Conservation (phyloP, 495 filamentous ascomycete genomes). For the Hyaloscypha variabilis region DNA sequence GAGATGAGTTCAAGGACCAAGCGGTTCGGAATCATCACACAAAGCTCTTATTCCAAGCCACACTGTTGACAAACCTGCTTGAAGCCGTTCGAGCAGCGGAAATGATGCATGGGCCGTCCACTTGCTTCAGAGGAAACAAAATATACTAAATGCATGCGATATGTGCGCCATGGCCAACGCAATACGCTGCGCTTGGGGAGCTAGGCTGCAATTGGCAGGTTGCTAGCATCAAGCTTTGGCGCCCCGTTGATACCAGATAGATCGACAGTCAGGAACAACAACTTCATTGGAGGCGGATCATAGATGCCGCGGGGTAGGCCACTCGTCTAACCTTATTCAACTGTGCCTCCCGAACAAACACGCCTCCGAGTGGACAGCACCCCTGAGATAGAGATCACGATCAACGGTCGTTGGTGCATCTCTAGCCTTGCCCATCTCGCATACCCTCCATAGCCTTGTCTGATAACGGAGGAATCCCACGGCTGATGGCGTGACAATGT, state of each 20-base stretch:
- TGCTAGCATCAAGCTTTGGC: background rate
- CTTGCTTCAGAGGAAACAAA: background rate
- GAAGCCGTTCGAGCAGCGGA: too few species aligned
- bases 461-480: background rate
- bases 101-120: too few species aligned
- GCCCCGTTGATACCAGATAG: background rate
- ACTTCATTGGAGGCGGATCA: background rate
- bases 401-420: background rate
- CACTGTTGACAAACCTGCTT: too few species aligned
- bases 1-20: background rate
- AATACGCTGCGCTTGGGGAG: background rate
- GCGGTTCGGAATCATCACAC: background rate
- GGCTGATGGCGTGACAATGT: background rate
- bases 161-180: background rate
- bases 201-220: background rate
- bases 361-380: background rate
- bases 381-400: background rate
- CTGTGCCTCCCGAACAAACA: background rate
- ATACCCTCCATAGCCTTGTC: background rate
- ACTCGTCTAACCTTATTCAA: background rate
- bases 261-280: background rate
- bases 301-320: background rate
- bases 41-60: too few species aligned
- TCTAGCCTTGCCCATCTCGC: background rate
- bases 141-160: background rate